Evolutionary conservation across 345 rosid genomes (phyloP).

Genomic region (Fremontodendron californicum): DNA sequence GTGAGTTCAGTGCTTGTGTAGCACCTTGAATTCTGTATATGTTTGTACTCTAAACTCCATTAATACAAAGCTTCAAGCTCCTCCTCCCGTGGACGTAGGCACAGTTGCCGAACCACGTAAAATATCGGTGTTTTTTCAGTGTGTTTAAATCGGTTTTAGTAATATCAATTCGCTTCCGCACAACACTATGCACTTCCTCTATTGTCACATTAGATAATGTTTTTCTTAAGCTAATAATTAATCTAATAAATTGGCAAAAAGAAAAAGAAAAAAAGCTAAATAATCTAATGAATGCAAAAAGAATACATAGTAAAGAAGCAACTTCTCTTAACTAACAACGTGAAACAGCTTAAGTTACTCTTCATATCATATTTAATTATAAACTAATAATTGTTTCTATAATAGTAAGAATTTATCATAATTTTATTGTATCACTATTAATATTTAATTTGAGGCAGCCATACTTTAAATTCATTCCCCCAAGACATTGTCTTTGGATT

Average conservation of each 20-base stretch:
- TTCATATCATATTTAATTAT: neutral
- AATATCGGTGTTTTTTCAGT: too few species aligned
- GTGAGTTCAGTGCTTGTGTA: too few species aligned
- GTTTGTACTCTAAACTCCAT: too few species aligned
- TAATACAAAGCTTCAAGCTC: too few species aligned
- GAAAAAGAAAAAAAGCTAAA: neutral
- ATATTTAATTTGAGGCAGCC: neutral
- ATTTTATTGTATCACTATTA: neutral
- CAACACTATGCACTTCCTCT: neutral
- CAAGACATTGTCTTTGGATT: constrained; percentile 13
- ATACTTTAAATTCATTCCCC: constrained; percentile 25
- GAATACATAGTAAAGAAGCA: neutral
- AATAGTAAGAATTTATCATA: neutral
- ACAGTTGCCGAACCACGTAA: too few species aligned
- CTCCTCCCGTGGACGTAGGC: too few species aligned
- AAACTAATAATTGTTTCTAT: too few species aligned
- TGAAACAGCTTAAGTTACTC: neutral
- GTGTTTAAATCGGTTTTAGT: too few species aligned
- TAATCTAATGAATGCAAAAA: neutral
- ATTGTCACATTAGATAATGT: neutral
- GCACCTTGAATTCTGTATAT: too few species aligned
- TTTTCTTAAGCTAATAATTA: neutral
- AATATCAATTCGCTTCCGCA: too few species aligned
- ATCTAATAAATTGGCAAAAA: too few species aligned
- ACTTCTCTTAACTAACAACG: neutral